Conservation (phyloP, 1,139 yeast genomes). For the Geotrichum aggregatum region DNA sequence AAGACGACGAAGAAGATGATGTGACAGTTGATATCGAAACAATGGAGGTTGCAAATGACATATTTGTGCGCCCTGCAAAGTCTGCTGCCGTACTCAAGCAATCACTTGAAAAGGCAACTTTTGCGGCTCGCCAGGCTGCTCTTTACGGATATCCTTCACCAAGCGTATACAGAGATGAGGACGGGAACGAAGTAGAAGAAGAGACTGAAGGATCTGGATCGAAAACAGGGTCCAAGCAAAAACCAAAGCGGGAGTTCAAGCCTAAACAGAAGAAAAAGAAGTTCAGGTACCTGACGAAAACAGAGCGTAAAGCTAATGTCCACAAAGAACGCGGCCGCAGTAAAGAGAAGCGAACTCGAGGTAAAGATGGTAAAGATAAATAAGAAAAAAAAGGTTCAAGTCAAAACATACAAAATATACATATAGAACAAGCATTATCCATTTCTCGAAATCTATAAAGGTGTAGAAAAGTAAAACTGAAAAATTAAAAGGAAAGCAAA, state of each 20-base stretch:
- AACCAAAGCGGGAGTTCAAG: slow-evolving; percentile 27
- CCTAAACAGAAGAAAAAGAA: slow-evolving; percentile 61
- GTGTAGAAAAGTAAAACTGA: slow-evolving; percentile 14
- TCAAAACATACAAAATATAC: no score
- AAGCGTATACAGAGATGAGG: slow-evolving; percentile 25
- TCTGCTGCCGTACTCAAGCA: slow-evolving; percentile 37
- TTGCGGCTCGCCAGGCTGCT: slow-evolving; percentile 33
- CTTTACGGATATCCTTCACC: slow-evolving; percentile 23
- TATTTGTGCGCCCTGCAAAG: slow-evolving; percentile 32
- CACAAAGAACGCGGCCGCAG: slow-evolving; percentile 48
- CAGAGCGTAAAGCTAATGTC: slow-evolving; percentile 66
- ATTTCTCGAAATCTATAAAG: slow-evolving; percentile 2
- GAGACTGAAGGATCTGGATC: background rate
- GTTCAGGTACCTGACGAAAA: slow-evolving; percentile 78
- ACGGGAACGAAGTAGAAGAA: slow-evolving; percentile 20
- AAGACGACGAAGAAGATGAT: slow-evolving; percentile 29
- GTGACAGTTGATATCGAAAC: slow-evolving; percentile 14
- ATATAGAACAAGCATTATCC: background rate
- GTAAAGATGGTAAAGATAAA: no score
- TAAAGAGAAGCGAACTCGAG: slow-evolving; percentile 23
- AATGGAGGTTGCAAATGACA: slow-evolving; percentile 26
- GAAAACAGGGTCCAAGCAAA: background rate
- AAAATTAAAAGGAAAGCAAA: background rate
- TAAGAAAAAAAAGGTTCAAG: no score
- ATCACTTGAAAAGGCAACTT: slow-evolving; percentile 37